Percentiles rank a stretch among this genome's conserved stretches.
Evolutionary conservation across 768 basidiomycete species (phyloP).

Genomic region (Trichaptum fuscoviolaceum): DNA sequence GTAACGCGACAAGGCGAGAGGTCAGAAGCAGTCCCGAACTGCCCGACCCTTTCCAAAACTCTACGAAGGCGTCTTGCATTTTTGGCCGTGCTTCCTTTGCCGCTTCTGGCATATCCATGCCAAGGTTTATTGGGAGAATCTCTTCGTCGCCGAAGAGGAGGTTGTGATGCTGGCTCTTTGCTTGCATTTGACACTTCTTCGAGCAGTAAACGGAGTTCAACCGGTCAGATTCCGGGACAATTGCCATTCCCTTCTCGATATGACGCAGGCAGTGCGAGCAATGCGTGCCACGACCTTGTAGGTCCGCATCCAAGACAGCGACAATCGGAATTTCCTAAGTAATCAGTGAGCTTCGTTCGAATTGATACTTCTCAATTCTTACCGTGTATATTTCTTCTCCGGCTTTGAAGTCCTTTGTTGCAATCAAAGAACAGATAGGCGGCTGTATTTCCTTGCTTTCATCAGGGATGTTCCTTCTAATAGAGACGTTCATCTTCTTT

Average conservation of each 20-base stretch:
- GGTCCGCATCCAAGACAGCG: constrained; percentile 63
- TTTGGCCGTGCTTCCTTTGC: constrained; percentile 40
- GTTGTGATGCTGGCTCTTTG: constrained; percentile 55
- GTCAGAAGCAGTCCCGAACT: constrained; percentile 50
- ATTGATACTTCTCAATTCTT: constrained; percentile 7
- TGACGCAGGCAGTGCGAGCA: constrained; percentile 70
- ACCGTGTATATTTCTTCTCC: constrained; percentile 81
- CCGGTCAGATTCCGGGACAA: constrained; percentile 44
- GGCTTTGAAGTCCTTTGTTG: constrained; percentile 57
- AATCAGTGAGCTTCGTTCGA: not conserved
- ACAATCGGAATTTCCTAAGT: constrained; percentile 72
- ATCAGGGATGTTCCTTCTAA: constrained; percentile 33
- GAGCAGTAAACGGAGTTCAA: constrained; percentile 70
- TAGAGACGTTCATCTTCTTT: constrained; percentile 61
- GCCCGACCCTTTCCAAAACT: constrained; percentile 46
- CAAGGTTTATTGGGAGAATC: constrained; percentile 43
- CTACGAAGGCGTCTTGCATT: constrained; percentile 56
- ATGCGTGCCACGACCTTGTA: constrained; percentile 60
- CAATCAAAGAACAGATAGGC: constrained; percentile 45
- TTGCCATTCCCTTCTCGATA: constrained; percentile 41
- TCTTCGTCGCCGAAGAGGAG: constrained; percentile 68
- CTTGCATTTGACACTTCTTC: constrained; percentile 50
- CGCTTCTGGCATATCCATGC: constrained; percentile 23
- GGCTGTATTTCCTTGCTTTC: constrained; percentile 30
- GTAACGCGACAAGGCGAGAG: constrained; percentile 67